Base-by-base conservation (phyloP, 257 asterid genomes). In the Osmanthus fragrans region DNA sequence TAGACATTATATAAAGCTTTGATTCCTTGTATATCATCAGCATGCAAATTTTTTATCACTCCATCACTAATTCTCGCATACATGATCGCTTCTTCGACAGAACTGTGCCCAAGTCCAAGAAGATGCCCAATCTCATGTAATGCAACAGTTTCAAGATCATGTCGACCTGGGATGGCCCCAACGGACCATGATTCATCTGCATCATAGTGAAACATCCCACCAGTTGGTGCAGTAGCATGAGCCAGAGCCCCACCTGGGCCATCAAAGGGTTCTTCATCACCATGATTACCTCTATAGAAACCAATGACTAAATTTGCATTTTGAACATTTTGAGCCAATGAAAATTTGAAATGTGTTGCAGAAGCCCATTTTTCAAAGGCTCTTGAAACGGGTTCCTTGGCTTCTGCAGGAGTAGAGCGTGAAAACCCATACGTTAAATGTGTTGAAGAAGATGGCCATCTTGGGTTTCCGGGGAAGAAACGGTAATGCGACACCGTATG, bases 71-170 rank as follows among this genome's bases (percentile, higher is more conserved):
- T 69, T n/a, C 15, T 0, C 2, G 87, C 70, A 15, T 11, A 80
- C 90, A 87, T 87, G 12, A 82, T 68, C 6, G 86, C 86, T 4
- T 8, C 73, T 30, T n/a, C 45, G 49, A 77, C 77, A 0, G 51
- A 3, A 64, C 85, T 84, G 42, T 86, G 90, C 1, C 72, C 85
- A 3, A 86, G 84, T 12, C 88, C 90, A 16, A 84, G 85, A 37
- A 84, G 81, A 37, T 86, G 88, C 19, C 90, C 90, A 5, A 86
- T 81, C 67, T 86, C 88, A 75, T 86, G 89, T 27, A 86, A 1
- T 1, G 89, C 88, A 49, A 82, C 69, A 0, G 80, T 77, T 66
- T 86, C 80, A 56, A 84, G 37, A 78, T 86, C 81, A 40, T 75
- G 39, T 2, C 27, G n/a, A 25, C 33, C 18, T 0, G 75, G 25